Evolutionary conservation across 2,329 filamentous ascomycete genomes (phyloP).

Genomic region (Hymenoscyphus fraxineus): DNA sequence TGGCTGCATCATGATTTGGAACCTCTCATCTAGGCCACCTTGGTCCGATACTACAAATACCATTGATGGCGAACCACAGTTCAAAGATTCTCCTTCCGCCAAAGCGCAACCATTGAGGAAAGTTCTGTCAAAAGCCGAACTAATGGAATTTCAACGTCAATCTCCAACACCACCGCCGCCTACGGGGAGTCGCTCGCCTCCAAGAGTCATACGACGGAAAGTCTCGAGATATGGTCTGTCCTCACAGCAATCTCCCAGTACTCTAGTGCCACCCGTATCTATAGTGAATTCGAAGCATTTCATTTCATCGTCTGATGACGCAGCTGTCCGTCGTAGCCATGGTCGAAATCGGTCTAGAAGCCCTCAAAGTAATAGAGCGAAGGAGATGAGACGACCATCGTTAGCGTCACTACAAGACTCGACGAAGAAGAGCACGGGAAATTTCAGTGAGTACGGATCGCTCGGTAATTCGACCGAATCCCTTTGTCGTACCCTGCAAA

Average conservation of each 20-base stretch:
- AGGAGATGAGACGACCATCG: constrained; percentile 48
- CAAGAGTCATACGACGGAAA: constrained; percentile 50
- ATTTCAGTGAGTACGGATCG: constrained; percentile 47
- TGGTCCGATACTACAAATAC: constrained; percentile 16
- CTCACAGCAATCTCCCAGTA: constrained; percentile 47
- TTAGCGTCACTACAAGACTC: constrained; percentile 45
- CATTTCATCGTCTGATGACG: constrained; percentile 30
- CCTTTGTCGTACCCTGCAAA: constrained; percentile 56
- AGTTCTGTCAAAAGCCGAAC: constrained; percentile 80
- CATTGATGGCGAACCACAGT: constrained; percentile 29
- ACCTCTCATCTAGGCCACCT: constrained; percentile 29
- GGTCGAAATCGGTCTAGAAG: constrained; percentile 32
- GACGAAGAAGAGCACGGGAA: constrained; percentile 41
- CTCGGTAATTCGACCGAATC: constrained; percentile 63
- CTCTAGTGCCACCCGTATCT: constrained; percentile 31
- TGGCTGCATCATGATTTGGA: constrained; percentile 78
- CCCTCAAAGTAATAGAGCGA: constrained; percentile 31
- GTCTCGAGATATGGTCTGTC: constrained; percentile 49
- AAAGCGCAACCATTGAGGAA: constrained; percentile 73
- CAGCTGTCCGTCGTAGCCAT: constrained; percentile 20
- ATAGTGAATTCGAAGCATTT: constrained; percentile 27
- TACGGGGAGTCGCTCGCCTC: constrained; percentile 51
- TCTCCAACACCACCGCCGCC: constrained; percentile 35
- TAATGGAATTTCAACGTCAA: constrained; percentile 71
- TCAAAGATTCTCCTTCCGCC: constrained; percentile 48